Evolutionary conservation across 768 basidiomycete species (phyloP), one percentile per base, ranked within the genome.

Genomic region (Sistotremastrum niveocremeum): DNA sequence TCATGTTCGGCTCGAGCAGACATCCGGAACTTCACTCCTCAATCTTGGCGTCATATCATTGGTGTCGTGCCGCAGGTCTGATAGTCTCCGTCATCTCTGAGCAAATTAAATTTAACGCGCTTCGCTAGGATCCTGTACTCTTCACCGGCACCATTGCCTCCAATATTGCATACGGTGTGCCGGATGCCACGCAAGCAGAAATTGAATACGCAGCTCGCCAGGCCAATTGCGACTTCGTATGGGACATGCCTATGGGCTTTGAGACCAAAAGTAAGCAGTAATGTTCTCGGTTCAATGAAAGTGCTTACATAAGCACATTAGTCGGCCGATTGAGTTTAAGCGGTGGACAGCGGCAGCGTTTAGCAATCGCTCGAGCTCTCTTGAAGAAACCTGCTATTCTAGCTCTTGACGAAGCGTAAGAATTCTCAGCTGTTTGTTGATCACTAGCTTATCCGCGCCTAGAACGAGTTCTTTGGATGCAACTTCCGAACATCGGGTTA

Each of bases 141-240:
- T 95, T 95, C 62, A 82, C 84, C 2, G 89, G 90, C 2, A 94
- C 90, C 0, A 93, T 97, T 43, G 89, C 89, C 2, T 84, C 86
- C 2, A 98, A 98, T 56, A 98, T 94, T 51, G 82, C 90, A 0
- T 97, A 85, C 55, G 93, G 93, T 2, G 74, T 81, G 42, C 70
- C 75, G 6, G 64, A 72, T 12, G 86, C 79, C 0, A 85, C 87
- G 0, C 72, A 84, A 20, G 79, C 80, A 52, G 77, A 94, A 49
- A 85, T 97, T 20, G 88, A 95, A 60, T 66, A 79, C 31, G 93
- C 89, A 0, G 93, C 91, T 0, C 71, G 84, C 12, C 76, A 87
- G 49, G 94, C 94, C 2, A 95, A 97, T 54, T 97, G 93, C 62
- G 90, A 94, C 56, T 98, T 94, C 57, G 80, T 97, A 5, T 88